Base-by-base conservation (phyloP, 139 green algal genomes). In the Chlamydomonas sp. region DNA sequence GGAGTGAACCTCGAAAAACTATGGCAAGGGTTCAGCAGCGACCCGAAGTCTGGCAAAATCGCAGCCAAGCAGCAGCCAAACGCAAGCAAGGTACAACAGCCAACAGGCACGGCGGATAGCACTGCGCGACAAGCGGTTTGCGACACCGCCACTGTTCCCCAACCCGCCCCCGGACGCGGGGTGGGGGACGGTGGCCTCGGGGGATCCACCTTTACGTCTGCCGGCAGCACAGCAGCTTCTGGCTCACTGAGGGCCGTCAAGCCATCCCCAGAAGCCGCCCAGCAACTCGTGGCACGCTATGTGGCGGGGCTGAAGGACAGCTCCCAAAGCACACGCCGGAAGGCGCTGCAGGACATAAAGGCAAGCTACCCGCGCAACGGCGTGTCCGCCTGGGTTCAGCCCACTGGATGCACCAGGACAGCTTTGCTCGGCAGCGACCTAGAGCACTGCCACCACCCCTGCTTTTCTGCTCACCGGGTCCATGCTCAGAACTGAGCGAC, bases 271-370 rank as follows among this genome's bases (percentile, higher is more conserved):
- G 77, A 71, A 2, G 74, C 73, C 8, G 63, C 84, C n/a, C 18
- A 86, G 63, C 72, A 88, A 63, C 78, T 84, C 63, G 64, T 89
- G 58, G 67, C 69, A 17, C 80, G 75, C 10, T 85, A 77, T 9
- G 66, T 86, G 79, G 85, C 75, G 49, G 74, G 75, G 20, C 81
- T 89, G 4, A 73, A 90, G 85, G 83, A 82, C 76, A 69, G 76
- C 60, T 83, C 90, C 3, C 63, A 78, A 64, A 9, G 7, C 4
- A 72, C 83, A 0, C 83, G 87, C 4, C 79, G 79, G n/a, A 85
- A 76, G 78, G 84, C 87, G 18, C 68, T 93, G 20, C 74, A 90
- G 31, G 86, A 88, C 57, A 72, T 92, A 57, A 72, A 91, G 86
- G 90, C 90, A 49, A 5, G 77, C 63, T 5, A 49, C 5, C 58